phyloP scores from a whole-genome alignment of 2,329 filamentous ascomycete genomes.

The Didymella glomerata region DNA sequence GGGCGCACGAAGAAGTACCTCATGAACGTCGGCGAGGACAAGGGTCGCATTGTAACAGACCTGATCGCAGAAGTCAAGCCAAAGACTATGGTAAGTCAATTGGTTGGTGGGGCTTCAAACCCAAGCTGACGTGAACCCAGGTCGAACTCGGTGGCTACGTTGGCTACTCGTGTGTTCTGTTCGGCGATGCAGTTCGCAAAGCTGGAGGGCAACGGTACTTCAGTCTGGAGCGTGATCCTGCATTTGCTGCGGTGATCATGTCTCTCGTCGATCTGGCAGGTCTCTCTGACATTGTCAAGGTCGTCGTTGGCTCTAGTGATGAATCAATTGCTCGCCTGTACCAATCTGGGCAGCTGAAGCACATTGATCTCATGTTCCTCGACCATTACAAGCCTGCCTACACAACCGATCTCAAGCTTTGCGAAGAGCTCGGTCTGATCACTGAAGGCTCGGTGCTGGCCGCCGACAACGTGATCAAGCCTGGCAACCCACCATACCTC shows the following conservation, averaged over 20 bases:
- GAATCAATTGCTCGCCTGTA: conserved; percentile 70
- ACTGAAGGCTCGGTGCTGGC: conserved; percentile 68
- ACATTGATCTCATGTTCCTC: conserved; percentile 77
- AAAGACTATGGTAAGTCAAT: conserved; percentile 64
- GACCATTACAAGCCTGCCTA: conserved; percentile 85
- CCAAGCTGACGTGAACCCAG: conserved; percentile 38
- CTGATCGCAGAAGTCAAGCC: conserved; percentile 74
- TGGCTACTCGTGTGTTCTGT: conserved; percentile 82
- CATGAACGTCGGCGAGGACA: conserved; percentile 81
- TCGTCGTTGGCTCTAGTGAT: conserved; percentile 74
- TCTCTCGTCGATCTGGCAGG: conserved; percentile 78
- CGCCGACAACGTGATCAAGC: conserved; percentile 76
- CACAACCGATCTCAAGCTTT: conserved; percentile 76
- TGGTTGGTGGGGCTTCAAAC: background rate
- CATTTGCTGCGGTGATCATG: conserved; percentile 74
- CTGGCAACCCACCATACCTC: conserved; percentile 74
- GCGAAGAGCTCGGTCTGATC: conserved; percentile 74
- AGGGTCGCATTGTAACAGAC: conserved; percentile 74
- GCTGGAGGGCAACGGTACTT: conserved; percentile 72
- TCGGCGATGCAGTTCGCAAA: conserved; percentile 70
- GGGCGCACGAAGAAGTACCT: conserved; percentile 72
- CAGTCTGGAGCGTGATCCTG: conserved; percentile 76
- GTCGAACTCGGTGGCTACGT: conserved; percentile 83
- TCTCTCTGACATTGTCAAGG: conserved; percentile 72
- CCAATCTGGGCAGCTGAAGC: conserved; percentile 60